phyloP scores from a whole-genome alignment of 1,284 basidiomycete species.

The Phenoliferia sp. region DNA sequence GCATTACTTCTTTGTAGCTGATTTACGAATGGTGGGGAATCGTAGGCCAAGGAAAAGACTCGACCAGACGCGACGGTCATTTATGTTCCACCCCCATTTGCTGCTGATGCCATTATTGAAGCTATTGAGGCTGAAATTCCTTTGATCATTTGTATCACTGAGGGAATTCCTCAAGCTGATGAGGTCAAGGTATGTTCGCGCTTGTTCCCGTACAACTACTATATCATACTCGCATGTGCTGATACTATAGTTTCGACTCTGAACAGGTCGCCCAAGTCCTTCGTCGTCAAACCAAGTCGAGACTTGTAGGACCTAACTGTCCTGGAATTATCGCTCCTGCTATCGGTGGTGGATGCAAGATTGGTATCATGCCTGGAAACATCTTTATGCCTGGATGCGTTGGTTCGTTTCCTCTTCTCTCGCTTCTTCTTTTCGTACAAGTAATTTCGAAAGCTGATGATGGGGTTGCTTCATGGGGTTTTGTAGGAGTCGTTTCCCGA shows the following conservation, averaged over 20 bases:
- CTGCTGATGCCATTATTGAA: slow-evolving; percentile 93
- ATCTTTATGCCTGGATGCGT: slow-evolving; percentile 94
- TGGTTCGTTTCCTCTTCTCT: slow-evolving; percentile 52
- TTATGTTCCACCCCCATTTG: slow-evolving; percentile 89
- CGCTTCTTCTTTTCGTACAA: not conserved
- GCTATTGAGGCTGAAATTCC: slow-evolving; percentile 96
- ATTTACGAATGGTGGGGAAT: not conserved
- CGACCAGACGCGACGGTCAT: slow-evolving; percentile 84
- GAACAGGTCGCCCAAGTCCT: slow-evolving; percentile 83
- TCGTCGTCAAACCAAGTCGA: slow-evolving; percentile 87
- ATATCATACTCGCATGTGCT: not conserved
- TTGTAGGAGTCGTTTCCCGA: slow-evolving; percentile 82
- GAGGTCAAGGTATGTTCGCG: slow-evolving; percentile 68
- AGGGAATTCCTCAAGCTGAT: slow-evolving; percentile 93
- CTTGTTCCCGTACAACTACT: not conserved
- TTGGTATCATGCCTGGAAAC: slow-evolving; percentile 98
- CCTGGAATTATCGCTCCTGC: slow-evolving; percentile 95
- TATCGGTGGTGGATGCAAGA: slow-evolving; percentile 75
- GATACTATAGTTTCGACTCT: not conserved
- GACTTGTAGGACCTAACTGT: slow-evolving; percentile 83
- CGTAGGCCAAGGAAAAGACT: slow-evolving; percentile 27
- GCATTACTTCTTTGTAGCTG: not conserved
- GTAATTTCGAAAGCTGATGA: not conserved
- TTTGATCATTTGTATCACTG: slow-evolving; percentile 93
- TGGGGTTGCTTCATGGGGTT: not conserved